These are phyloP conservation scores for Serendipita indica DNA, from an alignment of 768 basidiomycete species.

Conservation along the genomic window DNA sequence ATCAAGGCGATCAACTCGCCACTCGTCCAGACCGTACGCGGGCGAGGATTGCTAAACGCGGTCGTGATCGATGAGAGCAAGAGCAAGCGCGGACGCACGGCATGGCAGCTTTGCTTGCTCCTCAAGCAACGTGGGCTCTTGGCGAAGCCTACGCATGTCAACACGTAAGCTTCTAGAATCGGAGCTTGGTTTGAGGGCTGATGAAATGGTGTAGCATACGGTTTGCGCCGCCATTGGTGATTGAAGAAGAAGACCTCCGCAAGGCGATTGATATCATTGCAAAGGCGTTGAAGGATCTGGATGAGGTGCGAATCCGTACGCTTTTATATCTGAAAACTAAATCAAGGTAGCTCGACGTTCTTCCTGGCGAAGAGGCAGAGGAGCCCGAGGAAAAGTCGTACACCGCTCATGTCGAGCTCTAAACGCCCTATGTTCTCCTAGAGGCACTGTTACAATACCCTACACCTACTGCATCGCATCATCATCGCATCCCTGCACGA, in stretches of 20 bases:
- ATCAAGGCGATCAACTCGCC: constrained; percentile 50
- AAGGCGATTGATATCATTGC: constrained; percentile 64
- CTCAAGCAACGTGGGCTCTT: constrained; percentile 83
- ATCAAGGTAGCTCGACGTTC: not conserved
- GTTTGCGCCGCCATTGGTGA: constrained; percentile 91
- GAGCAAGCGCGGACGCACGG: constrained; percentile 63
- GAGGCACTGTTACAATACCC: not conserved
- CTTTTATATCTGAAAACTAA: not conserved
- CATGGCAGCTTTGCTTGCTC: constrained; percentile 91
- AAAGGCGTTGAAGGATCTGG: constrained; percentile 65
- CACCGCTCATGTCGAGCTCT: not conserved
- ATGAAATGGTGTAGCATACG: constrained; percentile 48
- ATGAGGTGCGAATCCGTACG: constrained; percentile 35
- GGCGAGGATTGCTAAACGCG: constrained; percentile 81
- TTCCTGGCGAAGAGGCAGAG: not conserved
- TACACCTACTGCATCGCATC: not conserved
- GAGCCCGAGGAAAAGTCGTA: not conserved
- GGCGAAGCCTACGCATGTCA: constrained; percentile 92
- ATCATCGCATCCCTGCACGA: not conserved
- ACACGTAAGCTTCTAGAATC: constrained; percentile 48
- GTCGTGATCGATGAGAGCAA: constrained; percentile 79
- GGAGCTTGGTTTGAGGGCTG: not conserved
- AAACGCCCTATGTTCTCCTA: not conserved
- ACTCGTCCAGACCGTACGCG: constrained; percentile 65
- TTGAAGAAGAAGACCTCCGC: constrained; percentile 70